These are phyloP conservation scores for Aspergillus bombycis DNA, from an alignment of 2,329 filamentous ascomycete genomes.

Conservation along the genomic window DNA sequence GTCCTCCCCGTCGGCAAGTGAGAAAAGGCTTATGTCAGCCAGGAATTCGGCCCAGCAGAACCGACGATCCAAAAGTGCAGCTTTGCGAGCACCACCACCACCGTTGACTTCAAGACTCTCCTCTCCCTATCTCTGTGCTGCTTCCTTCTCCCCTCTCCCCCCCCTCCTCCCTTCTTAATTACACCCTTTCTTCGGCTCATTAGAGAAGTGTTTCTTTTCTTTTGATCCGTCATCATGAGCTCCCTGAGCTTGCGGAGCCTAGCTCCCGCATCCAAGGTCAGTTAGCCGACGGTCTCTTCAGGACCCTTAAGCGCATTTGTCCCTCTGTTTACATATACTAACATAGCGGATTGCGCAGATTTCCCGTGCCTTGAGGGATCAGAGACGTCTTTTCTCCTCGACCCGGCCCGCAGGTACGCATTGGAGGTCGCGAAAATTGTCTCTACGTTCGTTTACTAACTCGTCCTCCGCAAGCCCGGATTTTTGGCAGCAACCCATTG, in stretches of 20 bases:
- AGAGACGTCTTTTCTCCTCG: constrained; percentile 81
- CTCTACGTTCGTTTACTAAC: constrained; percentile 27
- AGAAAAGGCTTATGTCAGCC: constrained; percentile 41
- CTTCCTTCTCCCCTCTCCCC: constrained; percentile 24
- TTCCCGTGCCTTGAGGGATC: constrained; percentile 63
- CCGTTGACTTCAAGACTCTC: constrained; percentile 17
- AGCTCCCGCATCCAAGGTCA: constrained; percentile 52
- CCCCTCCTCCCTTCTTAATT: constrained; percentile 25
- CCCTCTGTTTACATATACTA: constrained; percentile 24
- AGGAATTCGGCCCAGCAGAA: constrained; percentile 26
- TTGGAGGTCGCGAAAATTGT: constrained; percentile 23
- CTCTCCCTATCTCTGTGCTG: constrained; percentile 19
- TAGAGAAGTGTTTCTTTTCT: constrained; percentile 30
- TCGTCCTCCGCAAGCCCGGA: constrained; percentile 63
- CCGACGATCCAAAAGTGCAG: constrained; percentile 31
- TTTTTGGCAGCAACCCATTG: constrained; percentile 82
- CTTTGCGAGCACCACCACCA: constrained; percentile 25
- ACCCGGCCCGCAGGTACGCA: constrained; percentile 75
- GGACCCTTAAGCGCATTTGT: constrained; percentile 13
- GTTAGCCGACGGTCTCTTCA: constrained; percentile 32
- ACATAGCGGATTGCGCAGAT: constrained; percentile 54
- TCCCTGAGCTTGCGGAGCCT: constrained; percentile 54
- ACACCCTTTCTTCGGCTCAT: constrained; percentile 27
- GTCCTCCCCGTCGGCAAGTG: constrained; percentile 38
- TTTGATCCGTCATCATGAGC: constrained; percentile 50